Percentiles rank a stretch among this genome's conserved stretches.
phyloP scores from a whole-genome alignment of 23 red algal species.

The Gracilaria vermiculophylla region DNA sequence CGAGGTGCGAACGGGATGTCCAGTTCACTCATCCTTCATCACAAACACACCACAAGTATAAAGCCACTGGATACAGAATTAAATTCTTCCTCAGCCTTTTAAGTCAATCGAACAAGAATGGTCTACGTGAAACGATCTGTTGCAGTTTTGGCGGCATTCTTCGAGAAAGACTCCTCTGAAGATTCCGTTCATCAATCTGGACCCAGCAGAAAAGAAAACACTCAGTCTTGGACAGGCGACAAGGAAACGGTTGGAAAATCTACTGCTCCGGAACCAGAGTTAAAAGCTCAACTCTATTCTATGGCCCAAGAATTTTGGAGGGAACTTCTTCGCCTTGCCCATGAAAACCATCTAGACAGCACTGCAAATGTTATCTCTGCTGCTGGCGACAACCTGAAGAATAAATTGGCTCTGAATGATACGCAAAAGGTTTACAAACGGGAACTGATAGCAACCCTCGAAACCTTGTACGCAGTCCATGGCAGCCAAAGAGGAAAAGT shows the following conservation, averaged over 20 bases:
- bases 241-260: background rate
- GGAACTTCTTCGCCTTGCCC: background rate
- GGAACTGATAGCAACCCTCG: background rate
- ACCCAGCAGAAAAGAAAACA: background rate
- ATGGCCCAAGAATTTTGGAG: background rate
- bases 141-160: background rate
- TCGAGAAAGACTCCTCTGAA: background rate
- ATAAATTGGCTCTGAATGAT: background rate
- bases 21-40: background rate
- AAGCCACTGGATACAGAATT: background rate
- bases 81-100: background rate
- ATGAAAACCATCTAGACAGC: background rate
- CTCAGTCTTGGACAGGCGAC: background rate
- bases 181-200: background rate
- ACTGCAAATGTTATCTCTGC: background rate
- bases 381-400: background rate
- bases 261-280: background rate
- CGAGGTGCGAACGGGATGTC: background rate
- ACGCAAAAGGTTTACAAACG: background rate
- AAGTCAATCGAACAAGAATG: background rate
- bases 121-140: background rate
- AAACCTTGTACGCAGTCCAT: background rate
- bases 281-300: background rate
- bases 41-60: background rate
- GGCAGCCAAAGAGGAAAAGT: background rate